Evolutionary conservation across 1,139 yeast species (phyloP), one percentile per base, ranked within the genome.

Genomic region (Yamadazyma sp.): DNA sequence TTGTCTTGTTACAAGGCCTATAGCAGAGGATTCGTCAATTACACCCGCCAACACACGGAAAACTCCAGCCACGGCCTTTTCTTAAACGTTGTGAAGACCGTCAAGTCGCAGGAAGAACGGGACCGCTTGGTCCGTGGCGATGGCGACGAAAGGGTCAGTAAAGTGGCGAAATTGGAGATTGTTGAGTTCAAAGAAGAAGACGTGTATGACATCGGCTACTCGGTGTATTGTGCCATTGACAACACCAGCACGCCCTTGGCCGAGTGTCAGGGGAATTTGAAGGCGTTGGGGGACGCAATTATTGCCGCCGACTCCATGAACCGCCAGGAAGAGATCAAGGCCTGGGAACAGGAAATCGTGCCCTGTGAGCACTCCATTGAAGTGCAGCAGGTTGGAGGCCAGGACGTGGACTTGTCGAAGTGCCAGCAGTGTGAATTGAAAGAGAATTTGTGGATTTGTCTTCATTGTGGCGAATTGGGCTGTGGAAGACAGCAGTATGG

Each of bases 401-500:
- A 54, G 5, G 38, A 46, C 0, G 43, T 66, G 7, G 72, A 74
- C 26, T 35, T 51, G n/a, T 53, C 71, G 0, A 65, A 77, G 40
- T 86, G 97, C 62, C 48, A 61, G 3, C 64, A 65, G 15, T 88
- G 96, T 62, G 79, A 76, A 0, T 66, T 79, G n/a, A 56, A 63
- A 9, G 81, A 80, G 21, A 87, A 87, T 58, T 64, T 89, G 20
- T 90, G 97, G 97, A 82, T 88, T 9, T 90, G 97, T 61, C 66
- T 90, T 27, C 80, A 87, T 12, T 90, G 97, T 65, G 97, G 97
- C 0, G 78, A 80, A 46, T 70, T 88, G 21, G 97, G 96, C 0
- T 90, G 97, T 64, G 95, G 96, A 11, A 73, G 99, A 48, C 82
- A 82, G 26, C 98, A 92, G 59, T 87, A 86, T 54, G 98, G 97